Percentiles rank a stretch among this genome's conserved stretches.
These are phyloP conservation scores for Penicillium alfredii DNA, from an alignment of 495 filamentous ascomycete species.

Conservation along the genomic window DNA sequence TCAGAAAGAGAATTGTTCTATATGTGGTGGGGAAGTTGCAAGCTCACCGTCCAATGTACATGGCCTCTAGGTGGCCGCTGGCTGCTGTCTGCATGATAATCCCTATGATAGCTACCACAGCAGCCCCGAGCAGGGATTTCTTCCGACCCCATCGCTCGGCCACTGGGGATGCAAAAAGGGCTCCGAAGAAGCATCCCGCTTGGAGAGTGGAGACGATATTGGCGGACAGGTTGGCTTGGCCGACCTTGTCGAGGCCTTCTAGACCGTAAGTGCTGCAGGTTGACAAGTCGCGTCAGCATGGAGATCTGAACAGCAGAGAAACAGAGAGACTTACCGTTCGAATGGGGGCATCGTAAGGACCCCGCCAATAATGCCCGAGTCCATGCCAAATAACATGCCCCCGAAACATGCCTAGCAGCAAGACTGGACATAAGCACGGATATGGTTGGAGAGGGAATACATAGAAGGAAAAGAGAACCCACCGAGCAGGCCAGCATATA, in stretches of 20 bases:
- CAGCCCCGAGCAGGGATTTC: slow-evolving; percentile 46
- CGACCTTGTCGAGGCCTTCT: slow-evolving; percentile 49
- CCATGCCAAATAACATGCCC: slow-evolving; percentile 66
- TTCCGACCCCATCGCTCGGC: slow-evolving; percentile 55
- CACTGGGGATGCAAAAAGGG: slow-evolving; percentile 49
- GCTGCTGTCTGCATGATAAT: slow-evolving; percentile 59
- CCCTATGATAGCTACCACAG: slow-evolving; percentile 43
- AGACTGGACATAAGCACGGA: no score
- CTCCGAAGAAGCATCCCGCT: slow-evolving; percentile 63
- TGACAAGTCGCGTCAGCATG: slow-evolving; percentile 1
- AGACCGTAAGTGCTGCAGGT: slow-evolving; percentile 44
- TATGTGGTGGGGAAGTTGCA: slow-evolving; percentile 1
- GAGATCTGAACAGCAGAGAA: neutral
- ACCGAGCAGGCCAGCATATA: slow-evolving; percentile 64
- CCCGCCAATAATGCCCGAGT: slow-evolving; percentile 65
- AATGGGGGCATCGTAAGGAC: slow-evolving; percentile 61
- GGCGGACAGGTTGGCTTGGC: slow-evolving; percentile 31
- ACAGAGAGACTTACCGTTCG: slow-evolving; percentile 36
- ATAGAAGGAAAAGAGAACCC: slow-evolving; percentile 16
- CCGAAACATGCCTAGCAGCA: slow-evolving; percentile 73
- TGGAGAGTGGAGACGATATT: slow-evolving; percentile 60
- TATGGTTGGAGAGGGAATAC: no score
- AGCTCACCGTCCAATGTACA: slow-evolving; percentile 58
- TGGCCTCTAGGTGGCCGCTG: slow-evolving; percentile 42
- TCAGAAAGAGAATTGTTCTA: neutral